Evolutionary conservation across 805 yeast genomes (phyloP).

Genomic region (Millerozyma miso): DNA sequence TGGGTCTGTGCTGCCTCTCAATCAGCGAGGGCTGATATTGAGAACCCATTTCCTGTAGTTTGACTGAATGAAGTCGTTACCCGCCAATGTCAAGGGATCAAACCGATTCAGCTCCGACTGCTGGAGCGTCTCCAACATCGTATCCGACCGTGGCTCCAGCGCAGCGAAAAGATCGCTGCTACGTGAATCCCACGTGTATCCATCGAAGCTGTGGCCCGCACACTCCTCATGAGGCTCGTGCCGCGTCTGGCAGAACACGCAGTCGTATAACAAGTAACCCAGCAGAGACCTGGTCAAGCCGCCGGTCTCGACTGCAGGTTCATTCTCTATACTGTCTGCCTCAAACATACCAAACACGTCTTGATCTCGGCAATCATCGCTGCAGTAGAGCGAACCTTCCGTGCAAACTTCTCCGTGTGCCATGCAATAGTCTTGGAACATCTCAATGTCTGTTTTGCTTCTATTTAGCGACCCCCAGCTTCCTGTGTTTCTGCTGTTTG

Average conservation of each 20-base stretch:
- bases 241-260: conserved; percentile 13
- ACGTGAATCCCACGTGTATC: neutral
- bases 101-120: conserved; percentile 1
- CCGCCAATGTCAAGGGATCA: conserved; percentile 2
- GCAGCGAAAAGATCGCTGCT: neutral
- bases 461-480: no score
- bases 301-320: neutral
- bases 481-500: no score
- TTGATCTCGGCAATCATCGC: conserved; percentile 15
- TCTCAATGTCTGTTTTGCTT: no score
- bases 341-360: conserved; percentile 9
- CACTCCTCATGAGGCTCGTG: conserved; percentile 6
- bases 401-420: conserved; percentile 16
- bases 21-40: conserved; percentile 9
- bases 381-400: conserved; percentile 16
- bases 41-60: conserved; percentile 27
- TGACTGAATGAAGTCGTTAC: conserved; percentile 14
- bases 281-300: neutral
- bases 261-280: conserved; percentile 12
- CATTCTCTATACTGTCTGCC: neutral
- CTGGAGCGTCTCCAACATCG: conserved; percentile 3
- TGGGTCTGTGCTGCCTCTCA: no score
- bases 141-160: neutral
- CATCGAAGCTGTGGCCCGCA: conserved; percentile 2
- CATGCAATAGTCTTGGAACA: conserved; percentile 18